Evolutionary conservation across 106 monocot genomes (phyloP).

Genomic region (Phalaenopsis equestris): DNA sequence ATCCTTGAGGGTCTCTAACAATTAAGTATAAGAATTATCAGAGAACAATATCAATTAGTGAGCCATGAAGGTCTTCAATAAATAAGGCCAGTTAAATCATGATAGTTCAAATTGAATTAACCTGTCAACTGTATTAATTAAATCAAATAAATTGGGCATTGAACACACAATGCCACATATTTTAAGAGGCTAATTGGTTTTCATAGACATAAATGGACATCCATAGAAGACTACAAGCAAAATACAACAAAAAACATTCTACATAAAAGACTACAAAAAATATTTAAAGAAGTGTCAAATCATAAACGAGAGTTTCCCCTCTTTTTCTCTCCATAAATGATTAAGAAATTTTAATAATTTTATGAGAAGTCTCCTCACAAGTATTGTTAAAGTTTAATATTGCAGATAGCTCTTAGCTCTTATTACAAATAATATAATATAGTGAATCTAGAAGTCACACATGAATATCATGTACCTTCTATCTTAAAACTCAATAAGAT

Average conservation of each 20-base stretch:
- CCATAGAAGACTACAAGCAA: not conserved
- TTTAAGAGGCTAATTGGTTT: not conserved
- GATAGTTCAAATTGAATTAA: constrained; percentile 1
- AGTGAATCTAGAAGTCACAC: not conserved
- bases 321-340: not conserved
- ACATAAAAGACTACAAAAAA: not conserved
- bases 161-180: not conserved
- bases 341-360: not conserved
- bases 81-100: not conserved
- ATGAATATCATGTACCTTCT: not conserved
- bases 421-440: not conserved
- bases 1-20: too few relatives aligned
- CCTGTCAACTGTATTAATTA: not conserved
- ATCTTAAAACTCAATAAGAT: not conserved
- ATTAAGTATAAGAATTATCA: not conserved
- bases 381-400: not conserved
- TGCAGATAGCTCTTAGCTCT: not conserved
- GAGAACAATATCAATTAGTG: not conserved
- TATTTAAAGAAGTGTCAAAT: not conserved
- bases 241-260: not conserved
- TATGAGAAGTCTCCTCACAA: not conserved
- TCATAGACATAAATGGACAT: not conserved
- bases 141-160: not conserved
- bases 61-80: not conserved
- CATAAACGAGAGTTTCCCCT: not conserved